Conservation (phyloP, 345 rosid genomes). For the Pugionium dolabratum region DNA sequence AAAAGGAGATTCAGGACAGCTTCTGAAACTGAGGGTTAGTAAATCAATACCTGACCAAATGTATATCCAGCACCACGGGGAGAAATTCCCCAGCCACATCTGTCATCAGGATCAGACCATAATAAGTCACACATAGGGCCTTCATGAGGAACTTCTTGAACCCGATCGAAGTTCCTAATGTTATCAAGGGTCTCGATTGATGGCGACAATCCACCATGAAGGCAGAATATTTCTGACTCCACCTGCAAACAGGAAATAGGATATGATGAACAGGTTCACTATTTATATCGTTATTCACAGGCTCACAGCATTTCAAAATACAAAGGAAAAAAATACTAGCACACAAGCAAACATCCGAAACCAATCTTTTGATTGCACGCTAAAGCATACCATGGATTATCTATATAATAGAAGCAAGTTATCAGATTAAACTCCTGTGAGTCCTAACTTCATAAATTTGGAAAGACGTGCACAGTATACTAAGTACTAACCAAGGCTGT, state of each 20-base stretch:
- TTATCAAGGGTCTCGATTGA: conserved; percentile 96
- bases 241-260: conserved; percentile 52
- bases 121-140: conserved; percentile 99
- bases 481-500: conserved; percentile 86
- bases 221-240: conserved; percentile 97
- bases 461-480: conserved; percentile 9
- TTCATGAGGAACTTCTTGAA: conserved; percentile 98
- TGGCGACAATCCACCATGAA: conserved; percentile 98
- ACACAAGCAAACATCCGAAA: background rate
- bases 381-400: conserved; percentile 8
- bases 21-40: conserved; percentile 15
- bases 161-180: conserved; percentile 89
- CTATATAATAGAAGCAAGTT: background rate
- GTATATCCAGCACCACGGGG: conserved; percentile 99
- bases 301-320: background rate
- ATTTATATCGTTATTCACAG: background rate
- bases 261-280: conserved; percentile 9
- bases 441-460: conserved; percentile 8
- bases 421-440: conserved; percentile 2
- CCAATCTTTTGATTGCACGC: background rate
- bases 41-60: conserved; percentile 75
- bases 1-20: conserved; percentile 8
- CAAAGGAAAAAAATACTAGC: conserved; percentile 4
- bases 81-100: conserved; percentile 99
- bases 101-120: conserved; percentile 98